Base-by-base conservation (phyloP, 352 stramenopile species). In the Globisporangium irregulare region DNA sequence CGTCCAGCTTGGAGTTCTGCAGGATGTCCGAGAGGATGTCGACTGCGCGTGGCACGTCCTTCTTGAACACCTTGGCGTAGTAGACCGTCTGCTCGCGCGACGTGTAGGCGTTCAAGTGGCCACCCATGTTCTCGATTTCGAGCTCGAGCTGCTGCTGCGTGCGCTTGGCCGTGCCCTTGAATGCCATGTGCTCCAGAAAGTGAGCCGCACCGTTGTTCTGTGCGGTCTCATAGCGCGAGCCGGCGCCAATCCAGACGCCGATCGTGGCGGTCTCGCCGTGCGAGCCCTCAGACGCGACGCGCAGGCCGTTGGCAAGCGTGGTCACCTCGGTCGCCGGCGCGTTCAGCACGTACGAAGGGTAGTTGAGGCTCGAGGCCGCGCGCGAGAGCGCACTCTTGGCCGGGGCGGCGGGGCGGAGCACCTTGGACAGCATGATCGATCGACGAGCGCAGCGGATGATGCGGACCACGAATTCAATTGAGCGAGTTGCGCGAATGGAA, bases 181-280 rank as follows among this genome's bases (percentile, higher is more conserved):
- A 99, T 55, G 97, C 95, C 96, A 99, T 99, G 88, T 99, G 98
- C 89, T 99, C 98, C 63, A 99, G 70, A 76, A 99, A 99, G 83
- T 99, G 98, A 18, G 98, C 98, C 6, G 97, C 96, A 65, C 98
- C 98, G 77, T 99, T 99, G 87, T 99, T 99, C 71, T 96, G 75
- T 22, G 83, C 86, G 2, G 96, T 99, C 91, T 99, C 98, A 81
- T 99, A 99, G 65, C 98, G 91, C 59, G 87, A 98, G 65, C 97
- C 96, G 9, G 96, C 91, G 76, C 98, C 96, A 72, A 99, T 98
- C 88, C 93, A 99, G 41, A 99, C 95, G 61, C 98, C 98, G 55
- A 99, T 97, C 25, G 98, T 99, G 50, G 98, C 98, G 27, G 98
- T 99, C 79, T 99, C 97, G 54, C 95, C 97, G 68, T 98, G 93